Conservation (phyloP, 129 eudicot genomes). For the Flaveria trinervia region DNA sequence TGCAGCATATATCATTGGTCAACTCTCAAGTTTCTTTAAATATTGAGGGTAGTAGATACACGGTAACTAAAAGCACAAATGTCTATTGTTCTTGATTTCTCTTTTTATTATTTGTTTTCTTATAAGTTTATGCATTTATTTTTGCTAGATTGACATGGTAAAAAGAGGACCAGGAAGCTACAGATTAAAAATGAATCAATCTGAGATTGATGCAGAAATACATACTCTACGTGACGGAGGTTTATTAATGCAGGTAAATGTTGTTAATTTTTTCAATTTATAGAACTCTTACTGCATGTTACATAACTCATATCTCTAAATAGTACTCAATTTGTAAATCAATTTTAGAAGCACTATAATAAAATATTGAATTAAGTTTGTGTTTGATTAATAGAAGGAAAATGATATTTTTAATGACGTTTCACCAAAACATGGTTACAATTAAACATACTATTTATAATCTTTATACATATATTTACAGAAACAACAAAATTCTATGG, state of each 20-base stretch:
- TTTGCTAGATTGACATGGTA: conserved; percentile 76
- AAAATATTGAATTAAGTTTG: not conserved
- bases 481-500: not conserved
- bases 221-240: conserved; percentile 99
- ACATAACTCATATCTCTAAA: not conserved
- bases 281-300: not conserved
- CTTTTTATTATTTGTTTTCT: not conserved
- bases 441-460: not conserved
- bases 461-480: not conserved
- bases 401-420: not conserved
- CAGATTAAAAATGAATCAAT: conserved; percentile 71
- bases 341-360: not conserved
- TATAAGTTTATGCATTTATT: not conserved
- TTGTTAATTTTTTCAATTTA: not conserved
- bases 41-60: conserved; percentile 95
- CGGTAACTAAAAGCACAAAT: conserved; percentile 51
- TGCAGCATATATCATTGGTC: conserved; percentile 98
- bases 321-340: not conserved
- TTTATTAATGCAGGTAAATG: conserved; percentile 85
- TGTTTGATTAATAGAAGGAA: not conserved
- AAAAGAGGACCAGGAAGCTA: conserved; percentile 98
- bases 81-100: conserved; percentile 6
- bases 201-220: conserved; percentile 96
- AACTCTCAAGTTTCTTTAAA: conserved; percentile 83
- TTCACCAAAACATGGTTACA: not conserved